Conservation (phyloP, 2,329 filamentous ascomycete genomes). For the Metarhizium brunneum region DNA sequence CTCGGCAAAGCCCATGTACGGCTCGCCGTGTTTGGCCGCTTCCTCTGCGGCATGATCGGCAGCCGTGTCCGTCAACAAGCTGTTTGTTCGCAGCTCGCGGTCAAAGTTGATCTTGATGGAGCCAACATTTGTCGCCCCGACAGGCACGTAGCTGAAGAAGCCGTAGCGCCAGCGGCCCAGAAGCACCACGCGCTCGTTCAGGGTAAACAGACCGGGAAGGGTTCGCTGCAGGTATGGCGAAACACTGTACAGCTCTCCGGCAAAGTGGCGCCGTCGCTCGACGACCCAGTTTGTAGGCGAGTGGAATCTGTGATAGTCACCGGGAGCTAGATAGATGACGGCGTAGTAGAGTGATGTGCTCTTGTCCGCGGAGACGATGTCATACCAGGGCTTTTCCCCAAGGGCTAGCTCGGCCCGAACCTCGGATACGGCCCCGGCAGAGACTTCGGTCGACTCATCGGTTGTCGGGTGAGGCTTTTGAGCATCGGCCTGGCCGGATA, state of each 20-base stretch:
- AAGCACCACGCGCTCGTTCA: slow-evolving; percentile 92
- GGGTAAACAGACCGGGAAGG: slow-evolving; percentile 85
- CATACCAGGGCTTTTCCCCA: slow-evolving; percentile 61
- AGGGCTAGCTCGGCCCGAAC: slow-evolving; percentile 77
- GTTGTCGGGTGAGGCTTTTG: slow-evolving; percentile 41
- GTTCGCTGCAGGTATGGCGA: slow-evolving; percentile 91
- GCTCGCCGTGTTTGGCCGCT: slow-evolving; percentile 65
- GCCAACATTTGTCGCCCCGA: slow-evolving; percentile 94
- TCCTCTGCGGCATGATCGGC: slow-evolving; percentile 79
- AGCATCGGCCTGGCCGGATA: slow-evolving; percentile 58
- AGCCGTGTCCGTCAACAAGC: slow-evolving; percentile 81
- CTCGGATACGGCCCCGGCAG: slow-evolving; percentile 66
- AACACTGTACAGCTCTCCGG: slow-evolving; percentile 89
- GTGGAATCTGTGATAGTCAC: slow-evolving; percentile 98
- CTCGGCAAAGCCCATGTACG: slow-evolving; percentile 85
- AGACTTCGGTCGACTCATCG: slow-evolving; percentile 61
- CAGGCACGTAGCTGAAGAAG: slow-evolving; percentile 93
- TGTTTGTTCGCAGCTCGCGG: slow-evolving; percentile 85
- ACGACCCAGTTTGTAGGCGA: slow-evolving; percentile 93
- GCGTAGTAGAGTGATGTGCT: slow-evolving; percentile 78
- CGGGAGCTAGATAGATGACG: slow-evolving; percentile 91
- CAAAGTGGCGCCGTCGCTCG: slow-evolving; percentile 90
- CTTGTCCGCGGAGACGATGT: slow-evolving; percentile 51
- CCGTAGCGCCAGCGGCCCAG: slow-evolving; percentile 93
- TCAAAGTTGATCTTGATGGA: slow-evolving; percentile 98